Evolutionary conservation across 1,284 basidiomycete species (phyloP).

Genomic region (Leccinum pallidistipes): DNA sequence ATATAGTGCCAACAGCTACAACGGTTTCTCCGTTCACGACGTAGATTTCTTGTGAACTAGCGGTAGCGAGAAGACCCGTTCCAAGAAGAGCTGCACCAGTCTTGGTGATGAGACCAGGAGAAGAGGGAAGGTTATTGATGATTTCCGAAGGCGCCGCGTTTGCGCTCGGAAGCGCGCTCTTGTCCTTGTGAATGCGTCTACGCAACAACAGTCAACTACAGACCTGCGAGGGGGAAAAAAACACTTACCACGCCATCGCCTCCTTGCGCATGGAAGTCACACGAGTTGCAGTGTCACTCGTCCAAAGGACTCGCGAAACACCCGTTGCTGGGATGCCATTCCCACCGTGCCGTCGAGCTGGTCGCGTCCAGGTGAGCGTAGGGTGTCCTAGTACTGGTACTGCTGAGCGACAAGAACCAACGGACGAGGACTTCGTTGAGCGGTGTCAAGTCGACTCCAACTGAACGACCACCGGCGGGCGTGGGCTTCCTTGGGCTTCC

Average conservation of each 20-base stretch:
- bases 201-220: not conserved
- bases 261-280: not conserved
- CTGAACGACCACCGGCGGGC: not conserved
- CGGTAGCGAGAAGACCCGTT: constrained; percentile 87
- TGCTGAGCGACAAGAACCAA: constrained; percentile 14
- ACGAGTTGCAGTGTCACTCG: not conserved
- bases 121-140: constrained; percentile 91
- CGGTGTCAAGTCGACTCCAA: constrained; percentile 12
- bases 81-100: constrained; percentile 91
- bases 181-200: constrained; percentile 11
- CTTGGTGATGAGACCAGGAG: constrained; percentile 89
- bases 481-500: not conserved
- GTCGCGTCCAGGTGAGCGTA: too few species aligned
- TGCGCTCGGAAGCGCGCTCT: not conserved
- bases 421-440: constrained; percentile 20
- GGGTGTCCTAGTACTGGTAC: not conserved
- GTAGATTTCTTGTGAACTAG: constrained; percentile 97
- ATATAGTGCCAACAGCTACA: constrained; percentile 83
- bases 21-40: constrained; percentile 97
- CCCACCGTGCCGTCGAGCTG: not conserved
- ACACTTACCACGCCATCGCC: constrained; percentile 12
- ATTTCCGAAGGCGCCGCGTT: constrained; percentile 62
- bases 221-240: not conserved
- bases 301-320: constrained; percentile 4
- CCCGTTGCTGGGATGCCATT: not conserved